Conservation (phyloP, 2,329 filamentous ascomycete genomes). For the Graphilbum fragrans region DNA sequence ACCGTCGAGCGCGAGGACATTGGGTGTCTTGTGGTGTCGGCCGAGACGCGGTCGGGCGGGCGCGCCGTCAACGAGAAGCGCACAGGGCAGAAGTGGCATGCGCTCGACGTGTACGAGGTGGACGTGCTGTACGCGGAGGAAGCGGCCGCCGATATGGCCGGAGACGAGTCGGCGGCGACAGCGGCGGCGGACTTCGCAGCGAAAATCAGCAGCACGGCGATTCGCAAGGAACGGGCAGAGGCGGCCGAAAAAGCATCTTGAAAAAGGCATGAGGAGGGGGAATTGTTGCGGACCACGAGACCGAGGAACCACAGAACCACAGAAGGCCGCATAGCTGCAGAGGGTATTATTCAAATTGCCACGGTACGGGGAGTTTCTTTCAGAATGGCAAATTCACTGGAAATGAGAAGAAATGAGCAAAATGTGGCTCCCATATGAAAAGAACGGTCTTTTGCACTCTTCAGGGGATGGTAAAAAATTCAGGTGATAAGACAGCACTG, state of each 20-base stretch:
- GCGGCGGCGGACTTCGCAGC: conserved; percentile 44
- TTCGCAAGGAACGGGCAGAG: conserved; percentile 40
- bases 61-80: conserved; percentile 78
- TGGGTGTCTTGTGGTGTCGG: conserved; percentile 72
- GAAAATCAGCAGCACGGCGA: conserved; percentile 89
- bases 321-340: too few relatives aligned
- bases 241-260: background rate
- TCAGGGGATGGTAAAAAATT: too few relatives aligned
- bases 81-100: conserved; percentile 59
- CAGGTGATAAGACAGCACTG: background rate
- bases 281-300: too few relatives aligned
- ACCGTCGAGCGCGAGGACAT: conserved; percentile 74
- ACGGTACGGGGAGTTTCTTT: too few relatives aligned
- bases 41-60: conserved; percentile 76
- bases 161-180: conserved; percentile 13
- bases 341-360: too few relatives aligned
- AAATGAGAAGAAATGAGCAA: too few relatives aligned
- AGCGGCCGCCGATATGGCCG: conserved; percentile 26
- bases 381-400: too few relatives aligned
- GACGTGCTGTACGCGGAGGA: conserved; percentile 68
- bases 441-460: too few relatives aligned
- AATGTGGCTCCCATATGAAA: too few relatives aligned
- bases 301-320: too few relatives aligned
- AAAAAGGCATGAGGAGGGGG: background rate
- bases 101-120: conserved; percentile 74